Conservation (phyloP, 202 grass and related monocot species). For the Elaeis oleifera region DNA sequence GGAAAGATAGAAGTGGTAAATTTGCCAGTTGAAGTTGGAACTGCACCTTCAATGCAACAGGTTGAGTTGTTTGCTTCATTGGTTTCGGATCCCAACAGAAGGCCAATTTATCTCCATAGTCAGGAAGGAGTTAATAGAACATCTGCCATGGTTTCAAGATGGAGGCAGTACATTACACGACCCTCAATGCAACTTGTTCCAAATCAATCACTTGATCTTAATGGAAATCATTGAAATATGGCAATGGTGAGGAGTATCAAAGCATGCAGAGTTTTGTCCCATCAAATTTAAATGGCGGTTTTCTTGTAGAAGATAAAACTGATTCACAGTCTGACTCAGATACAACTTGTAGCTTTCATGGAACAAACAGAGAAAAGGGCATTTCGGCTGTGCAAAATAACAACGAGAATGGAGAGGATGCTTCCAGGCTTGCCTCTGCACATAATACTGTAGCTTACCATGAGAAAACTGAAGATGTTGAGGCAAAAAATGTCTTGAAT, state of each 20-base stretch:
- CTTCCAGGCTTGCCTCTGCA: conserved; percentile 28
- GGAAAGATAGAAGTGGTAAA: conserved; percentile 77
- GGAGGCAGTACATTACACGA: conserved; percentile 75
- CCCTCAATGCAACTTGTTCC: conserved; percentile 35
- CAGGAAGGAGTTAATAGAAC: conserved; percentile 76
- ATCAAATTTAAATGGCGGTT: conserved; percentile 12
- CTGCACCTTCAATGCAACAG: conserved; percentile 60
- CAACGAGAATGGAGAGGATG: conserved; percentile 28
- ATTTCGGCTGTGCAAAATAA: conserved; percentile 39
- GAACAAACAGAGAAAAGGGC: conserved; percentile 12
- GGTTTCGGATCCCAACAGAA: conserved; percentile 50
- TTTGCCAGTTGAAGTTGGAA: conserved; percentile 82
- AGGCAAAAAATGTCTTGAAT: conserved; percentile 34
- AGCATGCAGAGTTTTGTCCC: conserved; percentile 11
- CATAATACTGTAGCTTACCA: conserved; percentile 27
- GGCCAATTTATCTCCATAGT: conserved; percentile 88
- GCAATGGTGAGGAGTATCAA: conserved; percentile 22
- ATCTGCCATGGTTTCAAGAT: conserved; percentile 96
- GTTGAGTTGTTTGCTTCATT: conserved; percentile 64
- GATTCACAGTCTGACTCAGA: conserved; percentile 21
- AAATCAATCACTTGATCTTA: conserved; percentile 28
- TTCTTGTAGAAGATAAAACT: conserved; percentile 28
- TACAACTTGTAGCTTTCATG: conserved; percentile 16
- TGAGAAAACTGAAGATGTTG: conserved; percentile 21
- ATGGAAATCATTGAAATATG: conserved; percentile 41